These are phyloP conservation scores for Exophiala bonariae DNA, from an alignment of 2,329 filamentous ascomycete species.

Conservation along the genomic window DNA sequence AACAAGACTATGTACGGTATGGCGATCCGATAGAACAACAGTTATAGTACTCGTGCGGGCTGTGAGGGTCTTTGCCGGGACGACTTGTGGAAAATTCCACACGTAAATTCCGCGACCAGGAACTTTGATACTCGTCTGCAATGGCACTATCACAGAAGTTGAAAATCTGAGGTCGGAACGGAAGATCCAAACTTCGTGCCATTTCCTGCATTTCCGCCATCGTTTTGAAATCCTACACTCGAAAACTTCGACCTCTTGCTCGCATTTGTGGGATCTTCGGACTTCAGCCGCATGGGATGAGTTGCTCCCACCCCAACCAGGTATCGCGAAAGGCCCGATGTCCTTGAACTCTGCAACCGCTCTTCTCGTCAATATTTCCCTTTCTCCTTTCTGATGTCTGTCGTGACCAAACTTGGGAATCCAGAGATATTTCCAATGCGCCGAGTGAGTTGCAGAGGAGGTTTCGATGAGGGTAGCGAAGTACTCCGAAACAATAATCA, in stretches of 20 bases:
- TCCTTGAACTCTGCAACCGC: conserved; percentile 11
- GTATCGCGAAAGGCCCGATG: conserved; percentile 13
- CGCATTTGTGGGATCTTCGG: background rate
- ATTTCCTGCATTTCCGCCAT: background rate
- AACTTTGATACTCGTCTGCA: background rate
- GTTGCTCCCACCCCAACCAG: conserved; percentile 11
- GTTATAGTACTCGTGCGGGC: background rate
- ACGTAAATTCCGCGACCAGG: background rate
- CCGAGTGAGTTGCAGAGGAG: background rate
- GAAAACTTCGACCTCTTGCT: conserved; percentile 3
- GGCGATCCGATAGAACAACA: background rate
- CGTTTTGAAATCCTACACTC: background rate
- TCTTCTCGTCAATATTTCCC: conserved; percentile 13
- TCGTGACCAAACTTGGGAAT: background rate
- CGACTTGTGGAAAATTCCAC: background rate
- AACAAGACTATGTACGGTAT: too few species aligned
- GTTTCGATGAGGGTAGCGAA: background rate
- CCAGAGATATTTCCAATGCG: background rate
- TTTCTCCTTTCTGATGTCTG: background rate
- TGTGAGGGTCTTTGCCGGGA: background rate
- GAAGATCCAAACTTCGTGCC: background rate
- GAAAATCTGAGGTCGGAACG: background rate
- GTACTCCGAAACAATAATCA: conserved; percentile 4
- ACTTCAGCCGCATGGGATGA: background rate
- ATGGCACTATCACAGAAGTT: background rate